phyloP scores from a whole-genome alignment of 331 rosid genomes.

The Quercus tomentella region DNA sequence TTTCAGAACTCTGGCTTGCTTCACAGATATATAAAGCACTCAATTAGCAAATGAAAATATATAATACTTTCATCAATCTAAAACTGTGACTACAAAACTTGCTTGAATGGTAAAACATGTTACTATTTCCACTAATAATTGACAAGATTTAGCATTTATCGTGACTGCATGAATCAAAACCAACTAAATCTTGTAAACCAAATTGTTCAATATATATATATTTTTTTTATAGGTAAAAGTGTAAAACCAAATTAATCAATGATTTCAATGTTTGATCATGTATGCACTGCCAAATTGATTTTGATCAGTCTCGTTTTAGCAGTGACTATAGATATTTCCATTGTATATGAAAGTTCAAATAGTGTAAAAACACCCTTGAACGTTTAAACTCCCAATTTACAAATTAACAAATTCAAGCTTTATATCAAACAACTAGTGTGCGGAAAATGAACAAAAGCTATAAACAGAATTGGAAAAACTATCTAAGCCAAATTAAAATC shows the following conservation, averaged over 20 bases:
- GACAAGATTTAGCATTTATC: background rate
- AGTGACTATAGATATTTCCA: background rate
- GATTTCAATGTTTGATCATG: background rate
- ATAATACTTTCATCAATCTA: background rate
- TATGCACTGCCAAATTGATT: background rate
- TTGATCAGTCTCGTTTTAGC: background rate
- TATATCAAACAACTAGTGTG: no score
- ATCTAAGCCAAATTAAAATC: no score
- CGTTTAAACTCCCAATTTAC: no score
- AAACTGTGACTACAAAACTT: conserved; percentile 2
- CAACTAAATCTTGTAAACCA: background rate
- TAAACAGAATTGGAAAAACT: no score
- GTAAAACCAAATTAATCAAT: background rate
- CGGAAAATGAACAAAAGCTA: no score
- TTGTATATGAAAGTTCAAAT: no score
- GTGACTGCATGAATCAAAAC: background rate
- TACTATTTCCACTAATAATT: background rate
- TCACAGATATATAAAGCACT: conserved; percentile 15
- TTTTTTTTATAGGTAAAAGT: no score
- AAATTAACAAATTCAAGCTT: no score
- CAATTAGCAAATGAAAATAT: background rate
- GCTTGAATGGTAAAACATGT: background rate
- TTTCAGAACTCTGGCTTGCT: conserved; percentile 97
- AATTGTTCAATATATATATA: background rate
- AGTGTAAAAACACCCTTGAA: no score